Base-by-base conservation (phyloP, 371 early-diverging fungal genomes). In the Entomophthora muscae region DNA sequence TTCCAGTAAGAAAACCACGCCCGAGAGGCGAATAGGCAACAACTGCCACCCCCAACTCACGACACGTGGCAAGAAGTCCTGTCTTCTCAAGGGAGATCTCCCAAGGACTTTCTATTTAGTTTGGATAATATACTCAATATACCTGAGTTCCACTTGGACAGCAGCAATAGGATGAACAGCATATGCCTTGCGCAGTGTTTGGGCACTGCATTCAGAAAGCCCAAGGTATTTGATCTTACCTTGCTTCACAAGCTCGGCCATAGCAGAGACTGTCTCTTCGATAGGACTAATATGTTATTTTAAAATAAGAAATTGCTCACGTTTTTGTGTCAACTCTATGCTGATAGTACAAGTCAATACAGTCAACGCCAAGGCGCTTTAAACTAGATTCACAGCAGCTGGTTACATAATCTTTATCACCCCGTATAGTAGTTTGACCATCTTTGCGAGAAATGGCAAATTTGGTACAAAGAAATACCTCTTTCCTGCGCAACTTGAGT, bases 1-100 rank as follows among this genome's bases (percentile, higher is more conserved):
- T 42, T 32, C 81, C 81, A 0, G 79, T 77, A 33, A 82, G 65
- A 33, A 84, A n/a, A n/a, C n/a, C n/a, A n/a, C n/a, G n/a, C n/a
- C n/a, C n/a, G n/a, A n/a, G n/a, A n/a, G n/a, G n/a, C n/a, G n/a
- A n/a, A n/a, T n/a, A n/a, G n/a, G n/a, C n/a, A n/a, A n/a, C n/a
- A n/a, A n/a, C n/a, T n/a, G n/a, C n/a, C n/a, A n/a, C n/a, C n/a
- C n/a, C n/a, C n/a, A n/a, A n/a, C n/a, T n/a, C n/a, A n/a, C n/a
- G 76, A 59, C 79, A 77, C 10, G 55, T 26, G 21, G 21, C n/a
- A 21, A 55, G 23, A 10, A 55, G 7, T 55, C 55, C 55, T 21
- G 21, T 55, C 10, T 23, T 12, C 23, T 55, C 55, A 55, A 55
- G 21, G 26, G 23, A 55, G 10, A 26, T 55, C 24, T 55, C 55